Conservation (phyloP, 495 filamentous ascomycete genomes). For the Recurvomyces mirabilis region DNA sequence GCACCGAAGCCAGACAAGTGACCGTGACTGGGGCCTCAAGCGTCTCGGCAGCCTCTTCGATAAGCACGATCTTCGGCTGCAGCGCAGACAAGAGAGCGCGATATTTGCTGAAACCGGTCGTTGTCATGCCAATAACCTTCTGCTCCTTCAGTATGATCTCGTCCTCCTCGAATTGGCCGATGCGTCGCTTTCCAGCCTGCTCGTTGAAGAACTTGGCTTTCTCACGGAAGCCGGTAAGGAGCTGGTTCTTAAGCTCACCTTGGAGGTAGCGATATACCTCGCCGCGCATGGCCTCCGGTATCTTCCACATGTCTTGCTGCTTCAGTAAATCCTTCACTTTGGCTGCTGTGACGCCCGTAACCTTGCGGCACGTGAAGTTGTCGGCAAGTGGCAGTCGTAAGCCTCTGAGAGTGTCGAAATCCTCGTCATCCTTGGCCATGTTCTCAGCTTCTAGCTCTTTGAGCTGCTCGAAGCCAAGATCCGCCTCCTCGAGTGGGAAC, state of each 20-base stretch:
- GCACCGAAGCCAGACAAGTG: slow-evolving; percentile 53
- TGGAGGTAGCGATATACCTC: slow-evolving; percentile 49
- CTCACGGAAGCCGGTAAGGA: slow-evolving; percentile 35
- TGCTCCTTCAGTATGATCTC: slow-evolving; percentile 37
- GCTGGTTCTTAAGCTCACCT: slow-evolving; percentile 31
- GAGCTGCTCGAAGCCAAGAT: slow-evolving; percentile 54
- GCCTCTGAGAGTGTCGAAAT: slow-evolving; percentile 45
- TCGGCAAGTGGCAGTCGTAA: slow-evolving; percentile 36
- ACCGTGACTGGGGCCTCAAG: slow-evolving; percentile 55
- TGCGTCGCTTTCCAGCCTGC: slow-evolving; percentile 32
- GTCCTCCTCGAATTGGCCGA: slow-evolving; percentile 49
- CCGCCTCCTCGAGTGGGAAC: slow-evolving; percentile 48
- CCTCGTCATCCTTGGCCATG: slow-evolving; percentile 38
- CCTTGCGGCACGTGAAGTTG: slow-evolving; percentile 35
- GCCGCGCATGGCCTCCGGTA: slow-evolving; percentile 42
- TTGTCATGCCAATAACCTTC: slow-evolving; percentile 63
- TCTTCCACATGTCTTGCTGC: slow-evolving; percentile 44
- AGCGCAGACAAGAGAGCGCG: slow-evolving; percentile 60
- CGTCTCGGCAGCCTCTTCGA: slow-evolving; percentile 69
- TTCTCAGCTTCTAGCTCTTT: slow-evolving; percentile 55
- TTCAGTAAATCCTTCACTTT: slow-evolving; percentile 28
- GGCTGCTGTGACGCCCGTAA: slow-evolving; percentile 14
- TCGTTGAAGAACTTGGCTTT: slow-evolving; percentile 36
- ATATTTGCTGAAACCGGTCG: slow-evolving; percentile 82
- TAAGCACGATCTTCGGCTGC: slow-evolving; percentile 52